phyloP scores from a whole-genome alignment of 1,284 basidiomycete species.

The Porodaedalea pini region DNA sequence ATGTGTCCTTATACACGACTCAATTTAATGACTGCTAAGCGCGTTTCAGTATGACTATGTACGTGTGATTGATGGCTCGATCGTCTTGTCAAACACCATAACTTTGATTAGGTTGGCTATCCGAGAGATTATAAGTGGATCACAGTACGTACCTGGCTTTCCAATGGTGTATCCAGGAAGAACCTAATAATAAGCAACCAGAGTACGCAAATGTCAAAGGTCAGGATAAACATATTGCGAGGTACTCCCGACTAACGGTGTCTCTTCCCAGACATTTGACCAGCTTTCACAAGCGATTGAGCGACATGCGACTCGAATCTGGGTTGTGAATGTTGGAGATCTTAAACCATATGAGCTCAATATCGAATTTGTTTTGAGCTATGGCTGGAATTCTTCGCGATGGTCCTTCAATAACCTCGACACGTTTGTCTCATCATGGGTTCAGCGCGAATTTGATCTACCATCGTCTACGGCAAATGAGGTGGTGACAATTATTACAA shows the following conservation, averaged over 20 bases:
- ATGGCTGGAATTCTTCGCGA: constrained; percentile 55
- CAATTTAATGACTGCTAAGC: not conserved
- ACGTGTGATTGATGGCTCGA: constrained; percentile 14
- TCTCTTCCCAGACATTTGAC: constrained; percentile 45
- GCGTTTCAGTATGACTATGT: constrained; percentile 45
- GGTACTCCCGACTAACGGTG: not conserved
- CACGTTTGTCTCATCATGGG: constrained; percentile 55
- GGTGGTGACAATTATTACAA: constrained; percentile 51
- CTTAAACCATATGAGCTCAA: constrained; percentile 71
- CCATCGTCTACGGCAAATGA: constrained; percentile 35
- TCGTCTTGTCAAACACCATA: not conserved
- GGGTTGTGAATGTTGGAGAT: constrained; percentile 67
- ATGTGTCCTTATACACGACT: constrained; percentile 23
- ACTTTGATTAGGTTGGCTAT: constrained; percentile 42
- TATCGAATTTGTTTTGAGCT: constrained; percentile 64
- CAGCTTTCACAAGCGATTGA: constrained; percentile 60
- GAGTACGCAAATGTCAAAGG: constrained; percentile 47
- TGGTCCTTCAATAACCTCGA: constrained; percentile 53
- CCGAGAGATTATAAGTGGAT: constrained; percentile 63
- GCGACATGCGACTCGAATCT: constrained; percentile 51
- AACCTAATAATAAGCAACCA: constrained; percentile 19
- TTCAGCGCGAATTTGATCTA: constrained; percentile 61
- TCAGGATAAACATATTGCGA: constrained; percentile 12
- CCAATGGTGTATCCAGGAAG: not conserved
- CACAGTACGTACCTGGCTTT: constrained; percentile 36